A percentile compares a stretch with the other conserved stretches of the same genome.
These are phyloP conservation scores for Polytrichum formosum DNA, from an alignment of 225 moss, liverwort and hornwort species.

Conservation along the genomic window DNA sequence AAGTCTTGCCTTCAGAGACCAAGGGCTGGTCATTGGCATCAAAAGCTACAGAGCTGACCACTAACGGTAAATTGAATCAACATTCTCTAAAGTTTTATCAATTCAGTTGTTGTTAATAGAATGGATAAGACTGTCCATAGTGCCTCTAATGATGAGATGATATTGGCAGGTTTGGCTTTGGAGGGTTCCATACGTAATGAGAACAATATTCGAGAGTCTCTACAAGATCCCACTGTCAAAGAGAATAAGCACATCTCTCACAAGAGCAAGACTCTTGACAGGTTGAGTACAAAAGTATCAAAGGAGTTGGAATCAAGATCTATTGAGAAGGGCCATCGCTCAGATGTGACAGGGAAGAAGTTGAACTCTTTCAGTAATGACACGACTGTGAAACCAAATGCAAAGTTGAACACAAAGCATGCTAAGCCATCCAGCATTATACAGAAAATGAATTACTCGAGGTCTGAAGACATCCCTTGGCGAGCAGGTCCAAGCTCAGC, in stretches of 20 bases:
- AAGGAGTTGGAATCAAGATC: too few species aligned
- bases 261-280: too few species aligned
- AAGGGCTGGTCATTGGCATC: neutral
- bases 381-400: conserved; percentile 2
- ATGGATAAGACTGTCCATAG: neutral
- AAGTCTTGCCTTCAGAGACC: neutral
- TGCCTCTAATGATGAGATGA: neutral
- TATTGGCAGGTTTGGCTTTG: conserved; percentile 6
- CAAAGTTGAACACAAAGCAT: conserved; percentile 6
- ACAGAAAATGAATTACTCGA: neutral
- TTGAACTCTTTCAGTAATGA: neutral
- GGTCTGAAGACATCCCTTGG: conserved; percentile 16
- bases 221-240: neutral
- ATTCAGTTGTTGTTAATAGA: neutral
- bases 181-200: neutral
- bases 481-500: conserved; percentile 59
- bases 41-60: neutral
- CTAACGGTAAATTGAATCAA: neutral
- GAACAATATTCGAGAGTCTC: neutral
- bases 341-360: neutral
- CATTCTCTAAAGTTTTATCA: neutral
- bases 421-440: neutral
- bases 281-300: too few species aligned
- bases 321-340: neutral
- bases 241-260: too few species aligned